Base-by-base conservation (phyloP, 1,284 basidiomycete species). In the Boletellus deceptivus region DNA sequence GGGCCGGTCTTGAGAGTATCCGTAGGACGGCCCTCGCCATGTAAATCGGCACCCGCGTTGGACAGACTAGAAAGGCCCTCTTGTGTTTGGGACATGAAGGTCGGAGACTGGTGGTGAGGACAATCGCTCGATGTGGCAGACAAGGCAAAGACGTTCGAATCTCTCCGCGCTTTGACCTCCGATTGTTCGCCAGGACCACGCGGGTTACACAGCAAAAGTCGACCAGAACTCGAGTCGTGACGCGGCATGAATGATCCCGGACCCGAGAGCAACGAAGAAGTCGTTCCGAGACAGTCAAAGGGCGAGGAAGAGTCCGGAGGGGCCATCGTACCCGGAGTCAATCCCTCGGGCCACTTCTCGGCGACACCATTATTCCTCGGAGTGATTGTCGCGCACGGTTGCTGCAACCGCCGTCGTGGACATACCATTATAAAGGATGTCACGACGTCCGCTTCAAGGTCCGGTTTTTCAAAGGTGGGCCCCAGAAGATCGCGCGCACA, bases 251-350 rank as follows among this genome's bases (percentile, higher is more conserved):
- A 24, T 36, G 33, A 3, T 13, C 8, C 43, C 11, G 6, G 13
- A 22, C 39, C 36, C 24, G 31, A 37, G 16, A 46, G 37, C 16
- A 43, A 40, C 2, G 46, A 67, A 9, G 64, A 63, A 6, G 64
- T 43, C 1, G 17, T 6, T 13, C 27, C 45, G 16, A 53, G 22
- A 3, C 41, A 16, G 9, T 45, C 14, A 36, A 8, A 5, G 11
- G 62, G 60, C 3, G 62, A 67, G 11, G 64, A 63, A 6, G 62
- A 67, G 8, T 54, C 52, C 11, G 59, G 64, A 48, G 62, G 61
- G n/a, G 37, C 52, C 0, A 34, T 38, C 37, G 36, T n/a, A 13
- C 33, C 24, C 11, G 62, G 53, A 0, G 29, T 31, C 10, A 55
- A 55, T 17, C 47, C 41, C 34, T 13, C 11, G 29, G 11, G 29